Base-by-base conservation (phyloP, 208 protist genomes). In the Zelonia costaricensis region DNA sequence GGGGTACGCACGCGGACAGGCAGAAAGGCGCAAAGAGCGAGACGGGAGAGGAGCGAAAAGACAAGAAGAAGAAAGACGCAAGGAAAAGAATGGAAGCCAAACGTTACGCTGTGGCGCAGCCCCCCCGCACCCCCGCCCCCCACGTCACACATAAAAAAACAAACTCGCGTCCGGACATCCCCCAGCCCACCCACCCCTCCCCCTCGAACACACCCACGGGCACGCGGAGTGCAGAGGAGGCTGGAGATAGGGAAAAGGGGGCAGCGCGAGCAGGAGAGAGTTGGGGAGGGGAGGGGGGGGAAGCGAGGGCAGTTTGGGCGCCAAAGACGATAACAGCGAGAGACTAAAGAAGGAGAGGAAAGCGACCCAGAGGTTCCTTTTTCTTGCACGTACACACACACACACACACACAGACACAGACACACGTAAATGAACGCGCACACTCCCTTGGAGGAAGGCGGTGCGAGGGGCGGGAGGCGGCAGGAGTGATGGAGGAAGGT, bases 61-160 rank as follows among this genome's bases (percentile, higher is more conserved):
- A 53, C 58, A 49, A 28, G 33, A 56, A 31, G 33, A 43, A 28
- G 35, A 56, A 6, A 40, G 7, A 39, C 36, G 15, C 36, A 42
- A 9, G 59, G 33, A 67, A 65, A 39, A 73, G 35, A 67, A 48
- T 59, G 18, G 40, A 65, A 18, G 4, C 35, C 3, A 60, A 67
- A n/a, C n/a, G n/a, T n/a, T n/a, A n/a, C n/a, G n/a, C n/a, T n/a
- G n/a, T n/a, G n/a, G n/a, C n/a, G 20, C 27, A 61, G 64, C 46
- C 31, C 39, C 15, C 38, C 54, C 62, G 4, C 39, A 65, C 27
- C 8, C 40, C 13, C 20, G 49, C 51, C 42, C 15, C 23, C n/a
- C 9, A 9, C 36, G 15, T 16, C 36, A 42, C 36, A 42, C 35
- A n/a, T n/a, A n/a, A n/a, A n/a, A n/a, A n/a, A n/a, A n/a, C n/a